Percentiles rank a stretch among this genome's conserved stretches.
Conservation (phyloP, 1,284 basidiomycete genomes). For the Cryptococcus depauperatus region DNA sequence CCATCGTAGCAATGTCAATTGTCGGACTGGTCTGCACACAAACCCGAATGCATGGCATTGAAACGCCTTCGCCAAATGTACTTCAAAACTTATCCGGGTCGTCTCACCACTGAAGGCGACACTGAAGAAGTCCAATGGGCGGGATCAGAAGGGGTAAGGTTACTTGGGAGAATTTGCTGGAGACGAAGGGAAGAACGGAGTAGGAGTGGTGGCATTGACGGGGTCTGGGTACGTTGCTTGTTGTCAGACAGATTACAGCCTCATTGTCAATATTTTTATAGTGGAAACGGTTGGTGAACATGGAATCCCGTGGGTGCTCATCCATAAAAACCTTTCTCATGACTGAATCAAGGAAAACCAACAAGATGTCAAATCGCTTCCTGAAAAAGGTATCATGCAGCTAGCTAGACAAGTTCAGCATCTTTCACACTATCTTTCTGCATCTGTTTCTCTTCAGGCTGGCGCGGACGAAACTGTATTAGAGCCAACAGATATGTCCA, state of each 20-base stretch:
- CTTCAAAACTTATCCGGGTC: slow-evolving; percentile 11
- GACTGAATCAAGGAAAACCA: no score
- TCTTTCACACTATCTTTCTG: slow-evolving; percentile 35
- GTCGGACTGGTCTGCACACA: slow-evolving; percentile 67
- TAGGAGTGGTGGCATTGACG: not conserved
- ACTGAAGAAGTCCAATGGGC: slow-evolving; percentile 51
- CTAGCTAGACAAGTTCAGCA: slow-evolving; percentile 33
- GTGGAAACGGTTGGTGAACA: slow-evolving; percentile 48
- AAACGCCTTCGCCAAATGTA: slow-evolving; percentile 36
- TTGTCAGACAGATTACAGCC: no score
- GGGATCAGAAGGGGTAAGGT: slow-evolving; percentile 53
- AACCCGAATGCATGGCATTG: slow-evolving; percentile 65
- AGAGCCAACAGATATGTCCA: slow-evolving; percentile 29
- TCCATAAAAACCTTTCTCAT: no score
- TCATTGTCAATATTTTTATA: no score
- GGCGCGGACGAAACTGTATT: slow-evolving; percentile 10
- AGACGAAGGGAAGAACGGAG: slow-evolving; percentile 10
- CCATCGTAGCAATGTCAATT: slow-evolving; percentile 60
- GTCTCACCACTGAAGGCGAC: slow-evolving; percentile 49
- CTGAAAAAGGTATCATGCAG: slow-evolving; percentile 21
- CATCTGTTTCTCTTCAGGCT: slow-evolving; percentile 7
- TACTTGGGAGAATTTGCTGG: slow-evolving; percentile 68
- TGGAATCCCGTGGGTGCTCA: slow-evolving; percentile 65
- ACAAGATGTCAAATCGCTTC: slow-evolving; percentile 10
- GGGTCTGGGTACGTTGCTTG: no score